Base-by-base conservation (phyloP, 73 alveolate species). In the Urostyla sp. region DNA sequence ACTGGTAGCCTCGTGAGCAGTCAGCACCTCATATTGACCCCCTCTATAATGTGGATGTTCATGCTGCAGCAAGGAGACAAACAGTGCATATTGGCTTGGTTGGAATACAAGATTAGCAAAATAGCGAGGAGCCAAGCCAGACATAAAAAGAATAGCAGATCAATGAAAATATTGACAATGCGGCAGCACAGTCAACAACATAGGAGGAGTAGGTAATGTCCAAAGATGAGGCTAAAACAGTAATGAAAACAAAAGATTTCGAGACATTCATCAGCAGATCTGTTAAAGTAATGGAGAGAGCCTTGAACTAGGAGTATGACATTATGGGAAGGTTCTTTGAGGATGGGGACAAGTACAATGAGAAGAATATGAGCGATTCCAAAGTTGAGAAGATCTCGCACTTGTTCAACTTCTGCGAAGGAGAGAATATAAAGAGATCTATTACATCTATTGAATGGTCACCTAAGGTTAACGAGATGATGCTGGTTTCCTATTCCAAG, bases 371-470 rank as follows among this genome's bases (percentile, higher is more conserved):
- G 59, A 79, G 43, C 36, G 77, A 46, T 21, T 26, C n/a, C 32
- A 50, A 53, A 46, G 49, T 24, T 0, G 87, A 75, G 53, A 84
- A 84, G 37, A 8, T 59, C 21, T 31, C 77, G 21, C 43, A 31
- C 3, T 15, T 50, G 69, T 74, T 63, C 26, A 28, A 48, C 0
- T 87, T 59, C 67, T 24, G 40, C 51, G 72, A 51, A 15, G 60
- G 32, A 10, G 59, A 72, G 43, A 78, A 81, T 3, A 38, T 73
- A 35, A 87, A 88, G 38, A 89, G 93, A 44, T 79, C 95, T 30
- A 78, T 94, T 38, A 90, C 94, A n/a, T 55, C 89, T 32, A 58
- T 94, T 44, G 94, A 92, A 79, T 94, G 99, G 99, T 92, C 98
- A 7, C 90, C 93, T 57, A 89, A 92, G 85, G 90, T 80, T 69